phyloP scores from a whole-genome alignment of 2,329 filamentous ascomycete genomes.

The Colletotrichum sp. region DNA sequence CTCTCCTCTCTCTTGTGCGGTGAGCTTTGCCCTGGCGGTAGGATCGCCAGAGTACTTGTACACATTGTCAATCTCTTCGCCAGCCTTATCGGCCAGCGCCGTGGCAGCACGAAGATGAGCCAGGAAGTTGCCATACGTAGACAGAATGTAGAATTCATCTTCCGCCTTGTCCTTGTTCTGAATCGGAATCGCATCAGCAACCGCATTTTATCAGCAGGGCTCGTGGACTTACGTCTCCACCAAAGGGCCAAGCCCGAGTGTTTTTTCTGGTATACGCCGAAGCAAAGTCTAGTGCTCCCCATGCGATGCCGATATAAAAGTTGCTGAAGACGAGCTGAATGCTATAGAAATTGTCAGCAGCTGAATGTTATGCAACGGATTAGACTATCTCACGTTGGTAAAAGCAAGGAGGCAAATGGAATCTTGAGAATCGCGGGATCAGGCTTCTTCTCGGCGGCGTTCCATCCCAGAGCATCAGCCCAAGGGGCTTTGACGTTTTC shows the following conservation, averaged over 20 bases:
- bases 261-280: constrained; percentile 58
- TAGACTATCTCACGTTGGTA: constrained; percentile 53
- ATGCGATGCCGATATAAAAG: constrained; percentile 68
- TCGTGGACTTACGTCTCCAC: constrained; percentile 54
- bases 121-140: constrained; percentile 67
- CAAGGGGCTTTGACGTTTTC: constrained; percentile 61
- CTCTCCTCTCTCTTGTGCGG: constrained; percentile 59
- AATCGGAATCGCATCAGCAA: not conserved
- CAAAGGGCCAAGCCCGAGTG: constrained; percentile 69
- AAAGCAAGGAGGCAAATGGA: constrained; percentile 60
- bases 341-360: constrained; percentile 25
- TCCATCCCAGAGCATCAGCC: constrained; percentile 68
- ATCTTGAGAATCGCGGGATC: constrained; percentile 54
- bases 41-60: constrained; percentile 44
- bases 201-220: not conserved
- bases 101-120: constrained; percentile 66
- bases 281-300: constrained; percentile 61
- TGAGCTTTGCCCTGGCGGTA: constrained; percentile 46
- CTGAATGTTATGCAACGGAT: fast-evolving
- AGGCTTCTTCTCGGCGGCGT: constrained; percentile 52
- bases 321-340: constrained; percentile 72
- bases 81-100: constrained; percentile 62
- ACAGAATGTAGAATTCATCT: constrained; percentile 70
- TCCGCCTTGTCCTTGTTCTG: constrained; percentile 59
- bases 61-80: constrained; percentile 49